Evolutionary conservation across 805 yeast genomes (phyloP), one percentile per base, ranked within the genome.

Genomic region (Metschnikowia drakensbergensis): DNA sequence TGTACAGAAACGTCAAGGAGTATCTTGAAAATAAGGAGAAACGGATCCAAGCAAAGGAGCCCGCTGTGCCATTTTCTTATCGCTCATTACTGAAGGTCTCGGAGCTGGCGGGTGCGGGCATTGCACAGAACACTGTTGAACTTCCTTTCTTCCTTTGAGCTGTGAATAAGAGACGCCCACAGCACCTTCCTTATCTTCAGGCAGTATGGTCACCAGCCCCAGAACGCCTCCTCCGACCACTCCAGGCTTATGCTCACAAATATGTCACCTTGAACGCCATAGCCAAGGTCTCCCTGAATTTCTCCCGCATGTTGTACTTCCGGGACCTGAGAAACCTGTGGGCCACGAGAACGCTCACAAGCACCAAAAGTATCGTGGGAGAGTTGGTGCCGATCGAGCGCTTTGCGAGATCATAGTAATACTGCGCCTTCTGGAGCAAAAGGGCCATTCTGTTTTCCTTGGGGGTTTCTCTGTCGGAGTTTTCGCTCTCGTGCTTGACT

Each of bases 181-280:
- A 17, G 17, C 2, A 17, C 17, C 17, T 17, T 17, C 17, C 17
- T 32, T 32, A 32, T n/a, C 10, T n/a, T n/a, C 35, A 17, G 17
- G 17, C 17, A 17, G 17, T 17, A 17, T 17, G 17, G 17, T 17
- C 17, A 1, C n/a, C n/a, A n/a, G n/a, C n/a, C n/a, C 17, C 17
- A 17, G 17, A 17, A 17, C 17, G 17, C 17, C 17, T 17, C 17
- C 17, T 17, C 17, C 17, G 17, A 17, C 17, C 17, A 17, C 17
- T 17, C 17, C 17, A 17, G 17, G 17, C 17, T n/a, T n/a, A n/a
- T 17, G 17, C 17, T 29, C 34, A 30, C 41, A 72, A 55, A 47
- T 72, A 72, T 38, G 69, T 68, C 45, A 72, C 64, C 55, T 71
- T 68, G 54, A 72, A 69, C n/a, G 77, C 77, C 77, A 72, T 72